Conservation (phyloP, 768 basidiomycete genomes). For the Tulasnella sp. region DNA sequence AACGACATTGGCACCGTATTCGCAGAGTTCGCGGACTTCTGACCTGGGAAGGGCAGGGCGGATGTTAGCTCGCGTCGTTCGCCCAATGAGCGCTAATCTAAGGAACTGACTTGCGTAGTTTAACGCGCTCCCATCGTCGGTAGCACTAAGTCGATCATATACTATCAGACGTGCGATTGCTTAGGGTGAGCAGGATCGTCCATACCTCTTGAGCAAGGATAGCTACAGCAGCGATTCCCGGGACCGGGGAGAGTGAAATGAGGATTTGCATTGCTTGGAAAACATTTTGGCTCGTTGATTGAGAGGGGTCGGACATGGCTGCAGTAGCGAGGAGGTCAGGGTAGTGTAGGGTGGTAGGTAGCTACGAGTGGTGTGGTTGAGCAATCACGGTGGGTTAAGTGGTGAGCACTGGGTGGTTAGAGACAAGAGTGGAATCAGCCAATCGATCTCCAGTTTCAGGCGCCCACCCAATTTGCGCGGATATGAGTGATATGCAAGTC, state of each 20-base stretch:
- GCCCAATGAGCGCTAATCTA: not conserved
- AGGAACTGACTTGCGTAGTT: not conserved
- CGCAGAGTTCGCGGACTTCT: not conserved
- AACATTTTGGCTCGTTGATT: not conserved
- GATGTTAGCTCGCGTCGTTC: not conserved
- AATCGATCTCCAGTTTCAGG: not conserved
- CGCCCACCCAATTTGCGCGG: not conserved
- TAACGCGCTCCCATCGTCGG: not conserved
- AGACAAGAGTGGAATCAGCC: not conserved
- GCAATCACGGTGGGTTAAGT: not conserved
- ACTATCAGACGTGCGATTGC: not conserved
- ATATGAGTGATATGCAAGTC: not conserved
- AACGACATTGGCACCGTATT: not conserved
- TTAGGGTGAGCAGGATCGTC: not conserved
- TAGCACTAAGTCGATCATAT: not conserved
- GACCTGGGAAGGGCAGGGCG: too few species aligned
- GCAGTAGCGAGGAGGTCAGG: not conserved
- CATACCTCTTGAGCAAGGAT: constrained; percentile 10
- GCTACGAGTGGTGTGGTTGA: constrained; percentile 1
- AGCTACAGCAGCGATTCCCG: not conserved
- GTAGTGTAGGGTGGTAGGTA: not conserved
- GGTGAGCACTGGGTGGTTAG: not conserved
- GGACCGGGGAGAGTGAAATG: constrained; percentile 8
- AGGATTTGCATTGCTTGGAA: constrained; percentile 1
- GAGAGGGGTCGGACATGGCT: not conserved